Conservation (phyloP, 2,329 filamentous ascomycete genomes). For the Periconia sp. region DNA sequence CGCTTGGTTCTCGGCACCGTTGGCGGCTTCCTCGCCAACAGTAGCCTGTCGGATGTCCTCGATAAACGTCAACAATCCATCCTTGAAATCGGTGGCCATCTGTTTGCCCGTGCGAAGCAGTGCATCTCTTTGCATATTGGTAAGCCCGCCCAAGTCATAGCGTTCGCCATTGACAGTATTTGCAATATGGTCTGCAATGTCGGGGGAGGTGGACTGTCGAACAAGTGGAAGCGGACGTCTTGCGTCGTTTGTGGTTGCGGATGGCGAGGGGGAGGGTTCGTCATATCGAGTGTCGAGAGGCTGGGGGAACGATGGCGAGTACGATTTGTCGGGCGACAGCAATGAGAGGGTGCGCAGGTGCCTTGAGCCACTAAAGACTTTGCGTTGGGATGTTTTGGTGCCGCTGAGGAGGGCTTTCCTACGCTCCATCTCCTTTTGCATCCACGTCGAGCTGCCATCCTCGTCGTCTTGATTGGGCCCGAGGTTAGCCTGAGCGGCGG, state of each 20-base stretch:
- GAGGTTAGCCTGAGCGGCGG: slow-evolving; percentile 44
- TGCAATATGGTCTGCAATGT: slow-evolving; percentile 34
- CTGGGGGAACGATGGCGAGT: slow-evolving; percentile 45
- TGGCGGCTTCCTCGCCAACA: slow-evolving; percentile 88
- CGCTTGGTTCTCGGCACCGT: slow-evolving; percentile 55
- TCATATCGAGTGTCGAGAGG: slow-evolving; percentile 45
- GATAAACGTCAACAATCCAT: slow-evolving; percentile 91
- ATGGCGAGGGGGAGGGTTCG: slow-evolving; percentile 1
- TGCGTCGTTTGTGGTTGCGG: slow-evolving; percentile 3
- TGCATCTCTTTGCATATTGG: slow-evolving; percentile 43
- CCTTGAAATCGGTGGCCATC: slow-evolving; percentile 85
- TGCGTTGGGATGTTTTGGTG: slow-evolving; percentile 57
- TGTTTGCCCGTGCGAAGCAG: slow-evolving; percentile 65
- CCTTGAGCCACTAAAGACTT: slow-evolving; percentile 67
- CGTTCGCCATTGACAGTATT: slow-evolving; percentile 33
- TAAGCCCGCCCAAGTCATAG: slow-evolving; percentile 37
- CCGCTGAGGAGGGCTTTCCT: slow-evolving; percentile 69
- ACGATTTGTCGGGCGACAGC: slow-evolving; percentile 67
- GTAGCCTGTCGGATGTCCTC: slow-evolving; percentile 96
- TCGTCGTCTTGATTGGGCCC: slow-evolving; percentile 48
- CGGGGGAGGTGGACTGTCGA: slow-evolving; percentile 39
- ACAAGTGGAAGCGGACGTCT: slow-evolving; percentile 18
- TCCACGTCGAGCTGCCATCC: slow-evolving; percentile 50
- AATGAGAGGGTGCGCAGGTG: slow-evolving; percentile 77
- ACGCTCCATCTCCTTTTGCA: slow-evolving; percentile 71